phyloP scores from a whole-genome alignment of 805 yeast genomes.

The Henningerozyma blattae region DNA sequence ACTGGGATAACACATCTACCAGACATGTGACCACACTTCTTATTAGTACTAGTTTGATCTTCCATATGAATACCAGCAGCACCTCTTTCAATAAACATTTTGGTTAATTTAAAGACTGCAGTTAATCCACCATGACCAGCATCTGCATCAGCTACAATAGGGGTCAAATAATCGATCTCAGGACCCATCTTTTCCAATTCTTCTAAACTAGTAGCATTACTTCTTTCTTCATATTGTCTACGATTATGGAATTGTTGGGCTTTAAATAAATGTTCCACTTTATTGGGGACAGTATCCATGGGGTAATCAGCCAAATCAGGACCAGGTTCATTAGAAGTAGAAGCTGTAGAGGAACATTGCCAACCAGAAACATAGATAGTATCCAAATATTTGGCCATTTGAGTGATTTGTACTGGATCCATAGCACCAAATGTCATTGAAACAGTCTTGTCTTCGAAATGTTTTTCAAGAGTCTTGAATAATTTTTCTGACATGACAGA shows the following conservation, averaged over 20 bases:
- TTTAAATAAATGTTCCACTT: conserved; percentile 92
- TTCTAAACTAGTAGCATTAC: conserved; percentile 38
- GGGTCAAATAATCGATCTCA: conserved; percentile 80
- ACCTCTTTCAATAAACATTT: conserved; percentile 93
- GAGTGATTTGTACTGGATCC: conserved; percentile 91
- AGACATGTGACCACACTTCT: conserved; percentile 99
- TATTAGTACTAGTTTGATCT: conserved; percentile 98
- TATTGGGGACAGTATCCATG: conserved; percentile 96
- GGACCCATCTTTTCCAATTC: conserved; percentile 59
- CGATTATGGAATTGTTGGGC: conserved; percentile 97
- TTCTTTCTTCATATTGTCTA: conserved; percentile 83
- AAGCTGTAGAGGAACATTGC: conserved; percentile 98
- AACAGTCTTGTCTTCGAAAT: conserved; percentile 47
- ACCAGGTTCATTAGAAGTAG: conserved; percentile 94
- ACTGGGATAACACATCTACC: conserved; percentile 96
- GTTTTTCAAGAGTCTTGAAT: conserved; percentile 56
- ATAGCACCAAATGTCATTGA: conserved; percentile 92
- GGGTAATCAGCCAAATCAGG: conserved; percentile 99
- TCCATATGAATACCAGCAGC: conserved; percentile 99
- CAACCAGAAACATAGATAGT: conserved; percentile 92
- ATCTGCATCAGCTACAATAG: conserved; percentile 95
- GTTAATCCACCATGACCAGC: conserved; percentile 99
- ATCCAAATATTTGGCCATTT: conserved; percentile 93
- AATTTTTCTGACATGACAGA: conserved; percentile 73
- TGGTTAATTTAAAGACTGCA: conserved; percentile 89